Evolutionary conservation across 169 alveolate species (phyloP).

Genomic region (Plasmodium relictum): DNA sequence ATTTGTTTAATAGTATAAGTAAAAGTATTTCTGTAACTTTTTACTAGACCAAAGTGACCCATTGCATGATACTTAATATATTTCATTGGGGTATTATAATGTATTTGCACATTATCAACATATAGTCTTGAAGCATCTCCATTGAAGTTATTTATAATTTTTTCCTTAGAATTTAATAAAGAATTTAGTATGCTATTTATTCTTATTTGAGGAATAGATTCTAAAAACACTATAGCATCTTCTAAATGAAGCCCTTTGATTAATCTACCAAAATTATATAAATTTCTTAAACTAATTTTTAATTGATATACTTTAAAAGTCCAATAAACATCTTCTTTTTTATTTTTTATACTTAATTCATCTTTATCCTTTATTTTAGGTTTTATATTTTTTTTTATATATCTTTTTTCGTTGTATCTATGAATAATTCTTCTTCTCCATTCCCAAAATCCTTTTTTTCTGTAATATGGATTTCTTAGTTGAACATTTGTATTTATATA

Average conservation of each 20-base stretch:
- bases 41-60: slow-evolving; percentile 84
- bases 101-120: slow-evolving; percentile 80
- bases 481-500: slow-evolving; percentile 80
- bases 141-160: slow-evolving; percentile 83
- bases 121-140: slow-evolving; percentile 88
- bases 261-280: slow-evolving; percentile 81
- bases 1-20: slow-evolving; percentile 85
- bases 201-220: slow-evolving; percentile 83
- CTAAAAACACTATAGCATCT: slow-evolving; percentile 87
- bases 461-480: slow-evolving; percentile 85
- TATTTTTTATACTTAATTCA: slow-evolving; percentile 80
- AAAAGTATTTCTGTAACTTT: slow-evolving; percentile 83
- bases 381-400: slow-evolving; percentile 78
- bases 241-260: slow-evolving; percentile 82
- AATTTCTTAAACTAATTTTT: slow-evolving; percentile 84
- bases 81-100: slow-evolving; percentile 80
- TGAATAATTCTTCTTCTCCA: slow-evolving; percentile 85
- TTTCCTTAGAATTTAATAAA: slow-evolving; percentile 81
- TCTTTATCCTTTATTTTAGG: slow-evolving; percentile 83
- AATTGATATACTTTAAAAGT: slow-evolving; percentile 84
- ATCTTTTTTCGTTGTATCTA: slow-evolving; percentile 79
- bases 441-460: slow-evolving; percentile 89
- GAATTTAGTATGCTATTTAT: slow-evolving; percentile 83
- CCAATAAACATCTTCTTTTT: slow-evolving; percentile 80
- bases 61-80: slow-evolving; percentile 54